phyloP scores from a whole-genome alignment of 306 rosid genomes.

The Fagus sylvatica region DNA sequence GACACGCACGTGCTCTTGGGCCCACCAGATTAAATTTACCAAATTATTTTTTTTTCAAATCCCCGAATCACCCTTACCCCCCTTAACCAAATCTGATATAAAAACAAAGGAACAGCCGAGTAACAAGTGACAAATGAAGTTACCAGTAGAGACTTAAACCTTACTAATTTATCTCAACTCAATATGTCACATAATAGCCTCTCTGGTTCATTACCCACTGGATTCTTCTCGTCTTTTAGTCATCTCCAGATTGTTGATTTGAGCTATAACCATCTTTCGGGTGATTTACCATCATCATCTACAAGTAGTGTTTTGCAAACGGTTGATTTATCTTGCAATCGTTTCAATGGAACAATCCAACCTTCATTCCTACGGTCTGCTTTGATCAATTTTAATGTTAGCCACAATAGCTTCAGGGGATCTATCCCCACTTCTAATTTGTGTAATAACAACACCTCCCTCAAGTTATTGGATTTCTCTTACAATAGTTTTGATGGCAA shows the following conservation, averaged over 20 bases:
- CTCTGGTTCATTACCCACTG: constrained; percentile 48
- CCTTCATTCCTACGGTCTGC: constrained; percentile 42
- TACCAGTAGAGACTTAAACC: constrained; percentile 8
- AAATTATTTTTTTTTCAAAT: no score
- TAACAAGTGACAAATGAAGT: no score
- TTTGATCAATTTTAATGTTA: constrained; percentile 68
- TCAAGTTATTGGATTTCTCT: constrained; percentile 66
- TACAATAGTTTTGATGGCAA: constrained; percentile 49
- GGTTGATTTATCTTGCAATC: constrained; percentile 76
- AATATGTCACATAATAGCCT: constrained; percentile 65
- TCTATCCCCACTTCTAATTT: constrained; percentile 49
- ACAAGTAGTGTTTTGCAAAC: constrained; percentile 17
- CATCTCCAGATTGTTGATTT: constrained; percentile 54
- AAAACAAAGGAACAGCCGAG: no score
- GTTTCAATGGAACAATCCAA: constrained; percentile 57
- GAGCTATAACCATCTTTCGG: constrained; percentile 53
- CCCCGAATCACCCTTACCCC: no score
- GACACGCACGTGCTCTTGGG: no score
- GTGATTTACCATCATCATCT: constrained; percentile 26
- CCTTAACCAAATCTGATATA: no score
- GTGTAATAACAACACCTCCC: constrained; percentile 34
- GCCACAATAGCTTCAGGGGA: constrained; percentile 76
- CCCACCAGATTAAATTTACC: no score
- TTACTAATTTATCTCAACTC: constrained; percentile 50
- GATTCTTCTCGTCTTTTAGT: constrained; percentile 39